Base-by-base conservation (phyloP, 106 monocot species). In the Acanthochlamys bracteata region DNA sequence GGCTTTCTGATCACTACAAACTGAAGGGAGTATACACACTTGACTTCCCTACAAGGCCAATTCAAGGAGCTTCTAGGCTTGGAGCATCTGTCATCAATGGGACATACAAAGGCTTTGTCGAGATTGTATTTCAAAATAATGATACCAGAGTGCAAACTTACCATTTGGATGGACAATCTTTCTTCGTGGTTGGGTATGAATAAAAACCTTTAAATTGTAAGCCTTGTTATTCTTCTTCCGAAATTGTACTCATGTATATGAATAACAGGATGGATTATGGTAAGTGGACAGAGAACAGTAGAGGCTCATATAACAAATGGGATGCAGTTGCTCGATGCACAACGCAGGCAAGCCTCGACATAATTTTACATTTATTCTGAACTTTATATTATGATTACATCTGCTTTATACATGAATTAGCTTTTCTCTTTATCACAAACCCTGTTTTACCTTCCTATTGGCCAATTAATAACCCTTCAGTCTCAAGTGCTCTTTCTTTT, bases 241-340 rank as follows among this genome's bases (percentile, higher is more conserved):
- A 33, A 33, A 33, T 17, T 55, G 4, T 1, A 55, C 20, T 20
- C 16, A 55, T 10, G 9, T 19, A 20, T 33, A 40, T 42, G 10
- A 10, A 41, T n/a, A 40, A 0, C 61, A 61, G 61, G 61, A 61
- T 61, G 61, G 61, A 40, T 61, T 61, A 41, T 61, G 61, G 61
- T 24, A 40, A 61, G 41, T 61, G 61, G 61, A 61, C 61, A 8
- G 61, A 61, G 41, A 41, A 61, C 10, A 61, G 20, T 41, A 39
- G 41, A 41, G 41, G 61, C 4, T 26, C 41, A 61, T 40, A 60
- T 24, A 58, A 58, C 21, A 58, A 58, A 23, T 58, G 57, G 57
- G 57, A 58, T 25, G 57, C 24, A 7, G 57, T 58, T 20, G 57
- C 57, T 9, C 57, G 57, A 9, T 23, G 22, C 57, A 58, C 57